Evolutionary conservation across 352 stramenopile genomes (phyloP), one percentile per base, ranked within the genome.

Genomic region (Phytopythium kandeliae): DNA sequence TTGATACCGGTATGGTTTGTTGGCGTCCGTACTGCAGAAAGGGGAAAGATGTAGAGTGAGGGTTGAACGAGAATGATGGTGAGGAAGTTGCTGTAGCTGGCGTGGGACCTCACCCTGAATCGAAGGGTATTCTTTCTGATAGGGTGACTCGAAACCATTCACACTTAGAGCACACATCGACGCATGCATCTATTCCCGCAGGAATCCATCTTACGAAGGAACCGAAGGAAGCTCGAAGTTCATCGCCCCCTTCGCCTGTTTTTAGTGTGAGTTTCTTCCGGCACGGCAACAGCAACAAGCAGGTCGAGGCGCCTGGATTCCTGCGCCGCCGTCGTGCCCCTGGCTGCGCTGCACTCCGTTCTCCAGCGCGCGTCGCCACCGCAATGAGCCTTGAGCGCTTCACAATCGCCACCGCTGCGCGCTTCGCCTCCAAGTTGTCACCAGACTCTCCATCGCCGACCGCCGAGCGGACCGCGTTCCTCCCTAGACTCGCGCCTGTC

Each of bases 1-100:
- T 8, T 17, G 2, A 44, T 44, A 44, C 19, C 38, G 42, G 42
- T 48, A 47, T 47, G 10, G 2, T 13, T 3, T n/a, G n/a, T n/a
- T n/a, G n/a, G n/a, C n/a, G n/a, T n/a, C n/a, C n/a, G n/a, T n/a
- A n/a, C n/a, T 5, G 28, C 22, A 48, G 24, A 46, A 46, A 47
- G 42, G 42, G 42, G 25, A 36, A 45, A 45, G 30, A 19, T 30
- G 19, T 8, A 26, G 67, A 73, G 45, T 76, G 67, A 63, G 61
- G 61, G 44, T 74, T 16, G 1, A 4, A 8, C 6, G 42, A 67
- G 73, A 84, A 67, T 84, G 73, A 80, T 78, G 73, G 69, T 84
- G 48, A 45, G 57, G 58, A 78, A 80, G 68, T 84, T 84, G 72
- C 73, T 75, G 67, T 33, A 21, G 48, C 38, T 47, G 46, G 1